Evolutionary conservation across 768 basidiomycete genomes (phyloP), one percentile per base, ranked within the genome.

Genomic region (Ramaria sp.): DNA sequence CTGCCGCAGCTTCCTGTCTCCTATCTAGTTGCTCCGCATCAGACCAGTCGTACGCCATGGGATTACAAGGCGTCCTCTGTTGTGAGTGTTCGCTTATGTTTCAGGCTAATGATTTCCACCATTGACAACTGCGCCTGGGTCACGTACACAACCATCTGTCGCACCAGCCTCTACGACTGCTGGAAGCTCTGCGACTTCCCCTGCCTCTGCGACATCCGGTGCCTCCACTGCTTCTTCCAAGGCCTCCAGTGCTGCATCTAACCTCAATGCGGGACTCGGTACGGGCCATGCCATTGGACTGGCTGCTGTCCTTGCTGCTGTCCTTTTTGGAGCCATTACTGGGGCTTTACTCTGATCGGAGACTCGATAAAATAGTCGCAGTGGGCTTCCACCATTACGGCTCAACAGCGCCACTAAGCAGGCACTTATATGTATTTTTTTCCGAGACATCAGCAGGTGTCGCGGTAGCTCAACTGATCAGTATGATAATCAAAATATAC

Each of bases 41-140:
- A 0, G 75, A 76, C 8, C 1, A 60, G 0, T 5, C 50, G 0
- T 16, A 65, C 1, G 76, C 74, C 0, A 1, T n/a, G 8, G 50
- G 51, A 10, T 64, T 73, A 27, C 67, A 75, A 55, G 1, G 45
- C 2, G 0, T 34, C 3, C 58, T 72, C 56, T 77, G 76, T 59
- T 66, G 39, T 22, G 39, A 58, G 25, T n/a, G 25, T 45, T 4
- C 3, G n/a, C 44, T 12, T 18, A 3, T 43, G 20, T 25, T n/a
- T 42, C 10, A 5, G 16, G 8, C 8, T 7, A 37, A 16, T 37
- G 8, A 8, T 37, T 7, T 16, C 16, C 36, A 37, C 16, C 8
- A 8, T 16, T 37, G 7, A 8, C 36, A 37, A 16, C 8, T 37
- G 16, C 16, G 16, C 8, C 36, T 37, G 16, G 36, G 8, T 37